These are phyloP conservation scores for Neospermospora avenae DNA, from an alignment of 2,329 filamentous ascomycete species.

Conservation along the genomic window DNA sequence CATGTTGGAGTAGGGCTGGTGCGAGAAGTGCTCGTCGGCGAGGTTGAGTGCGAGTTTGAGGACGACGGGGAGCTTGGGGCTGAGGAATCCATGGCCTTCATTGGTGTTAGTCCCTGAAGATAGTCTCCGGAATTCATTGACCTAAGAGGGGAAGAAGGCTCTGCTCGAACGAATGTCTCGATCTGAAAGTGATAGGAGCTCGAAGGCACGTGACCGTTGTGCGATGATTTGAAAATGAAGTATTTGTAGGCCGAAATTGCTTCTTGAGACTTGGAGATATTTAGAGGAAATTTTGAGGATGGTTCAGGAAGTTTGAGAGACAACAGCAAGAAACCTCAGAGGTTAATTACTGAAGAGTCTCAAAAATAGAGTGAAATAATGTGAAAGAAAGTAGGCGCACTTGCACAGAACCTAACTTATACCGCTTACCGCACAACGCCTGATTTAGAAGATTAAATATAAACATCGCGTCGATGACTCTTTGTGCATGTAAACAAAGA, in stretches of 20 bases:
- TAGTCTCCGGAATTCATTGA: neutral
- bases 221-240: no score
- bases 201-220: neutral
- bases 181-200: neutral
- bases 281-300: no score
- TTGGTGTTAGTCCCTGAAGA: neutral
- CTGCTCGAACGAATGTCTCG: neutral
- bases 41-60: neutral
- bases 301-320: neutral
- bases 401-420: neutral
- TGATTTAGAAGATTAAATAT: neutral
- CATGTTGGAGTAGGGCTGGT: neutral
- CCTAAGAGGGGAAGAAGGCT: neutral
- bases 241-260: no score
- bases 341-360: neutral
- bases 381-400: neutral
- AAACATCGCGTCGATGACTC: conserved; percentile 14
- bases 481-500: conserved; percentile 7
- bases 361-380: neutral
- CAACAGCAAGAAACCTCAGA: conserved; percentile 5
- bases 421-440: neutral
- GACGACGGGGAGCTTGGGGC: neutral
- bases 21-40: neutral
- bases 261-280: no score
- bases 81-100: neutral